Evolutionary conservation across 1,284 basidiomycete species (phyloP), one percentile per base, ranked within the genome.

Genomic region (Trichosporon asahii): DNA sequence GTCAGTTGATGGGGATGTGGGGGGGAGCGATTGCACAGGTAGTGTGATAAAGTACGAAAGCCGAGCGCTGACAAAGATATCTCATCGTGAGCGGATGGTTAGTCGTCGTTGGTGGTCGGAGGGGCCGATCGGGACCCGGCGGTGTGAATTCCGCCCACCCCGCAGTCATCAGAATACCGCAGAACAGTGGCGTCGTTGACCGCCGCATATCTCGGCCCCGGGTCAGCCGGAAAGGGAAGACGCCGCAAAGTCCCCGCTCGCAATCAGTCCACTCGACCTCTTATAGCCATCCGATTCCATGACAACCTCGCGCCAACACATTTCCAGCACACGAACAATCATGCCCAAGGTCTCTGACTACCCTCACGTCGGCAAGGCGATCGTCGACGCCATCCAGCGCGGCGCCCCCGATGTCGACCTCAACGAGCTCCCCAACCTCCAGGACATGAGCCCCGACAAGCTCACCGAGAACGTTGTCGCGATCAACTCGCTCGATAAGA

Each of bases 381-480:
- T 73, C 53, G 37, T 65, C 64, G 72, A 73, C 53, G 72, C 72
- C 25, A 68, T 73, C 68, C 25, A 71, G 31, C 72, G 70, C 68
- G 72, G 72, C 33, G 72, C 72, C 5, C 72, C 72, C 66, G 72
- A 73, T 37, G 40, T 71, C 46, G 71, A 74, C 68, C 73, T 72
- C 67, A 63, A 70, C 68, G 61, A 88, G 87, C 83, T 85, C 44
- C 87, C 88, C 46, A 85, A 88, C 60, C 72, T 78, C 57, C 73
- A 73, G 33, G 76, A 78, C 69, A 74, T 77, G 71, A 83, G 76
- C 27, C 83, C 87, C 12, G 88, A 89, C 53, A 85, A 84, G 69
- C 86, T 90, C 74, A 90, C 89, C 0, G 83, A 84, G 35, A 89
- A 89, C 75, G 75, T 88, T 40, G 76, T 86, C 66, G 85, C 86